Evolutionary conservation across 306 rosid species (phyloP), one percentile per base, ranked within the genome.

Genomic region (Rosa persica): DNA sequence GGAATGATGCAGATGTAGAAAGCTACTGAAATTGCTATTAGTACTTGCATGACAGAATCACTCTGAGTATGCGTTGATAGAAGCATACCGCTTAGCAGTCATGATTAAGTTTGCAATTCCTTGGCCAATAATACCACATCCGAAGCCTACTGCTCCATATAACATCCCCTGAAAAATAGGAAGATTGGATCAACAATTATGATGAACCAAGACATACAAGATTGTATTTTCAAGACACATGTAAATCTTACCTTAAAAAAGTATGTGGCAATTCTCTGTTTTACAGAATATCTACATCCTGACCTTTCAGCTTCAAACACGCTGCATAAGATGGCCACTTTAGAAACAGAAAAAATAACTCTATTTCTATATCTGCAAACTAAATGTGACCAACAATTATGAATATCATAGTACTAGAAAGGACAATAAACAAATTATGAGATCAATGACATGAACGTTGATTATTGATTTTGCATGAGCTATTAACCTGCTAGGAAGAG

Each of bases 111-210:
- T 95, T 79, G 97, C 98, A 76, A 95, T 88, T 81, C 99, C 99
- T 85, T 95, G 99, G 79, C 99, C 99, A 72, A 95, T 49, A 47
- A 95, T 86, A 67, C 99, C 99, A 84, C 99, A 95, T 78, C 88
- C 98, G 78, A 93, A 91, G 40, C 99, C 99, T 82, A 93, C 98
- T 3, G 88, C 76, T 74, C 97, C 99, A 83, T 95, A 95, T 81
- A 91, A 72, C 27, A 91, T 88, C 77, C 99, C 99, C 99, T 95
- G 88, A 82, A 88, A 3, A 65, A 6, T 27, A 19, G 38, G 68
- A 78, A 81, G 48, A 34, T 67, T 38, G 12, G 44, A 78, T 60
- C 52, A 77, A 62, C 8, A 55, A 65, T 58, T 16, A 60, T 39
- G 66, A 27, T 38, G 39, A 54, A 74, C 58, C 52, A 39, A 19